phyloP scores from a whole-genome alignment of 1,139 yeast genomes.

The Suhomyces atakaporum region DNA sequence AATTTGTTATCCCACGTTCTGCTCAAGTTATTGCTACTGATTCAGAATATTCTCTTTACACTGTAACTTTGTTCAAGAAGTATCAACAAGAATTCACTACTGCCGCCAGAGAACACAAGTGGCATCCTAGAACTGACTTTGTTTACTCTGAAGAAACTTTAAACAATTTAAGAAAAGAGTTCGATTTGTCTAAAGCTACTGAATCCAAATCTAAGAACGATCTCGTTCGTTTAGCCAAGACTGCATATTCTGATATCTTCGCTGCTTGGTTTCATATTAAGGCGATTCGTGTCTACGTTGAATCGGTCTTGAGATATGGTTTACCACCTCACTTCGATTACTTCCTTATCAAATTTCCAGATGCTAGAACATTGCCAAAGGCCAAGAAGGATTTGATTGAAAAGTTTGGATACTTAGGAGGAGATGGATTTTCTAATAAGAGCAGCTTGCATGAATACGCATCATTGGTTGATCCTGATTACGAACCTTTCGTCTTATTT shows the following conservation, averaged over 20 bases:
- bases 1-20: constrained; percentile 89
- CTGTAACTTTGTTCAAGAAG: constrained; percentile 85
- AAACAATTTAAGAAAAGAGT: constrained; percentile 74
- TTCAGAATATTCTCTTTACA: constrained; percentile 68
- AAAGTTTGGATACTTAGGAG: constrained; percentile 88
- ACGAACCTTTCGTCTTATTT: constrained; percentile 92
- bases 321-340: constrained; percentile 90
- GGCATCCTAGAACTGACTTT: constrained; percentile 88
- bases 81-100: constrained; percentile 66
- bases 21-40: constrained; percentile 73
- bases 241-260: constrained; percentile 85
- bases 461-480: constrained; percentile 87
- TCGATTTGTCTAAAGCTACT: constrained; percentile 68
- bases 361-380: constrained; percentile 45
- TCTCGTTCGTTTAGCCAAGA: constrained; percentile 74
- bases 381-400: constrained; percentile 68
- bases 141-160: constrained; percentile 79
- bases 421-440: constrained; percentile 75
- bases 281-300: constrained; percentile 56
- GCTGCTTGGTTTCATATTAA: constrained; percentile 90
- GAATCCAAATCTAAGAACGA: constrained; percentile 80
- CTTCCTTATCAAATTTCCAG: constrained; percentile 50
- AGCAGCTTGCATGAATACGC: constrained; percentile 81
- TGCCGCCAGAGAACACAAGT: constrained; percentile 80
- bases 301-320: constrained; percentile 87